Base-by-base conservation (phyloP, 805 yeast genomes). In the Candida odintsovae region DNA sequence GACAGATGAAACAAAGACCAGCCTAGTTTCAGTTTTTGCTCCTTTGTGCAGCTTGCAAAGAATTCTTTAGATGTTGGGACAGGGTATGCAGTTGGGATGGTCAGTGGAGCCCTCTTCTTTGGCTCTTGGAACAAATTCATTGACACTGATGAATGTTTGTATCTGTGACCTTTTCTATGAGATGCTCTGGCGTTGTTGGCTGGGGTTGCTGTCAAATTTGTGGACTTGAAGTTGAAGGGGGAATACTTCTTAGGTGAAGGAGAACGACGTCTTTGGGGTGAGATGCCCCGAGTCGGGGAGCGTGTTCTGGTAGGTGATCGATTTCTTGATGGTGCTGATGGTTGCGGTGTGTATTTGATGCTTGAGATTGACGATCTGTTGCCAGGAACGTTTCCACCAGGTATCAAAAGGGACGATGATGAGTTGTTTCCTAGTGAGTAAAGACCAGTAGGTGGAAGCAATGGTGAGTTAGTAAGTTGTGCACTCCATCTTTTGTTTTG, bases 41-140 rank as follows among this genome's bases (percentile, higher is more conserved):
- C 70, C 33, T 67, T 57, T 1, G 76, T 75, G 48, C 89, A 70
- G 48, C 89, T 82, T 20, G 71, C 71, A 28, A 77, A 52, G 43
- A 87, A 73, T 62, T 92, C 97, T 15, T 61, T 61, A 15, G 76
- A 57, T 38, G 72, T 67, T 1, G 76, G 77, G 1, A 72, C 67
- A 8, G 77, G 76, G 38, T 68, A 59, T 1, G 77, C 66, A 21
- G 78, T 83, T 2, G 97, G 97, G 9, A 90, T 80, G 16, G 90
- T 87, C 53, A 83, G 76, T 1, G 90, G 85, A 5, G 85, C 82
- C 33, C 82, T 72, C 37, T 73, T 78, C 15, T 90, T 85, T 1
- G 97, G 96, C 59, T 92, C 97, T 64, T 88, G 96, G 63, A 94
- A 92, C 62, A 92, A 76, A 64, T 92, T 90, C 94, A 92, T 86